phyloP scores from a whole-genome alignment of 306 rosid species.

The Cucumis hystrix region DNA sequence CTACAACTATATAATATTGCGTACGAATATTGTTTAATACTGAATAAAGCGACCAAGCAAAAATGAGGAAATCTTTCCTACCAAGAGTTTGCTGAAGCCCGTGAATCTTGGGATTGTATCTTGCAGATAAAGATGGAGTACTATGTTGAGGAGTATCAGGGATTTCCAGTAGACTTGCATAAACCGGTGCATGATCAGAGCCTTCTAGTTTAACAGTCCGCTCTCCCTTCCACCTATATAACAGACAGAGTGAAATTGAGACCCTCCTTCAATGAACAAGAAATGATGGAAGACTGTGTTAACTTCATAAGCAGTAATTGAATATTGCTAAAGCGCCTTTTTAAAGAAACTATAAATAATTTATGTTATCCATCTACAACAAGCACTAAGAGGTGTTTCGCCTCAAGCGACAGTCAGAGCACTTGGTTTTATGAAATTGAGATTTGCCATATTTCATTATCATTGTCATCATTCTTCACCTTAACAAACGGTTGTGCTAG shows the following conservation, averaged over 20 bases:
- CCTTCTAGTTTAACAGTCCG: conserved; percentile 68
- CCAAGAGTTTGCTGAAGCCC: conserved; percentile 86
- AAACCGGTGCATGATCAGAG: conserved; percentile 96
- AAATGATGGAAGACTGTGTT: neutral
- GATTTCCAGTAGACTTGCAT: conserved; percentile 40
- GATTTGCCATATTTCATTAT: neutral
- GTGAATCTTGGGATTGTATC: conserved; percentile 68
- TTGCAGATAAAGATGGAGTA: conserved; percentile 70
- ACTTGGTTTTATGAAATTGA: neutral
- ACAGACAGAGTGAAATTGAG: conserved; percentile 9
- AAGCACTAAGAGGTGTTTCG: neutral
- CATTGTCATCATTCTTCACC: neutral
- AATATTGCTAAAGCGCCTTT: neutral
- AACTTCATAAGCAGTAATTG: neutral
- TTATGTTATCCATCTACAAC: neutral
- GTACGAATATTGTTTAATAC: neutral
- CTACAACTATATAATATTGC: neutral
- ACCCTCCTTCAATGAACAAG: neutral
- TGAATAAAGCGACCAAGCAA: conserved; percentile 5
- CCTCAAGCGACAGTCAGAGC: neutral
- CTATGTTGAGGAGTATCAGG: conserved; percentile 51
- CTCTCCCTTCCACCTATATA: conserved; percentile 69
- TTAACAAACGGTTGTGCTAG: neutral
- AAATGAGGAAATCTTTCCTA: conserved; percentile 15
- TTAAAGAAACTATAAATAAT: neutral